Conservation (phyloP, 2,329 filamentous ascomycete genomes). For the Aspergillus neoniger region DNA sequence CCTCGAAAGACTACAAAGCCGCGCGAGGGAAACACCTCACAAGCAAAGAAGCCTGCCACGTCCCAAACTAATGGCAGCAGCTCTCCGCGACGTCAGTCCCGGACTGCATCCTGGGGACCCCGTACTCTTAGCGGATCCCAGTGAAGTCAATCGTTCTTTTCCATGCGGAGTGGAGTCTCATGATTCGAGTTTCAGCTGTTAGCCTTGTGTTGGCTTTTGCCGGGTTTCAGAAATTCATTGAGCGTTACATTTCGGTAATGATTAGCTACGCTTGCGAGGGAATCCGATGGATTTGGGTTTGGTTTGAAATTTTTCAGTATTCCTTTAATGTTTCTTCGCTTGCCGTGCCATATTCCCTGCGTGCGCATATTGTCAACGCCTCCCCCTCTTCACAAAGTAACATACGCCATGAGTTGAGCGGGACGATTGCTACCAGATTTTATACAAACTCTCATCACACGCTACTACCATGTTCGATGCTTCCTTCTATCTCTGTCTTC, state of each 20-base stretch:
- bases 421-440: slow-evolving; percentile 2
- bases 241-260: slow-evolving; percentile 26
- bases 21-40: slow-evolving; percentile 30
- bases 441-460: not conserved
- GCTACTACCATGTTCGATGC: not conserved
- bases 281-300: slow-evolving; percentile 22
- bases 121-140: slow-evolving; percentile 26
- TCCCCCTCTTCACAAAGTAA: slow-evolving; percentile 15
- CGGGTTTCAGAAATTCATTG: slow-evolving; percentile 23
- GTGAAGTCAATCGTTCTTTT: slow-evolving; percentile 17
- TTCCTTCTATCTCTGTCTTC: not conserved
- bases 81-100: slow-evolving; percentile 31
- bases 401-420: slow-evolving; percentile 9
- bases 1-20: slow-evolving; percentile 34
- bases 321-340: slow-evolving; percentile 21
- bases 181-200: slow-evolving; percentile 7
- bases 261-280: slow-evolving; percentile 26
- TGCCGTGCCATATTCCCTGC: slow-evolving; percentile 21
- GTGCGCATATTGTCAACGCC: slow-evolving; percentile 11
- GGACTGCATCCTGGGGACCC: slow-evolving; percentile 33
- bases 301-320: slow-evolving; percentile 21
- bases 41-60: slow-evolving; percentile 30
- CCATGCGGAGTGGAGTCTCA: slow-evolving; percentile 6
- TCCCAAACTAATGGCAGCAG: slow-evolving; percentile 25
- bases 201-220: slow-evolving; percentile 13